Percentiles rank a stretch among this genome's conserved stretches.
phyloP scores from a whole-genome alignment of 2,329 filamentous ascomycete species.

The Talaromyces sp. region DNA sequence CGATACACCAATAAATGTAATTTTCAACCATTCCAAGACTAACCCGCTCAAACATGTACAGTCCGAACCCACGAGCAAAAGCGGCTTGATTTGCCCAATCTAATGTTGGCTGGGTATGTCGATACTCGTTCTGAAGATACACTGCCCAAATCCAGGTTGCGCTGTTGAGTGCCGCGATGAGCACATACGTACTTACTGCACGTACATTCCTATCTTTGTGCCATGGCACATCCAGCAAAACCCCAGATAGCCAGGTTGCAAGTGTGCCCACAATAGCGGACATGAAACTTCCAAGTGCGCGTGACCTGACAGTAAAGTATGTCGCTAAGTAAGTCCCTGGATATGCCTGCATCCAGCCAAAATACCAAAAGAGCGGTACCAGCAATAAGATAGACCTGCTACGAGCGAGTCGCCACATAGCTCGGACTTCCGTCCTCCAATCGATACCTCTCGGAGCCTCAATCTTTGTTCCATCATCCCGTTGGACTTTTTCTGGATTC shows the following conservation, averaged over 20 bases:
- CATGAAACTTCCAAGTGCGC: constrained; percentile 45
- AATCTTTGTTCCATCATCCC: constrained; percentile 37
- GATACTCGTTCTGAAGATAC: constrained; percentile 48
- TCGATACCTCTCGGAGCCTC: constrained; percentile 23
- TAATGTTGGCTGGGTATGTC: constrained; percentile 39
- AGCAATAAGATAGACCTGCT: constrained; percentile 49
- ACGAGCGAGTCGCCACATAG: constrained; percentile 40
- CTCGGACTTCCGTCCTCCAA: constrained; percentile 37
- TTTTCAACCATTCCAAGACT: constrained; percentile 44
- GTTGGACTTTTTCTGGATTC: constrained; percentile 46
- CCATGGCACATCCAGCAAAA: constrained; percentile 41
- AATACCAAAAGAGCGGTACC: constrained; percentile 43
- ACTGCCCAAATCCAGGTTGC: constrained; percentile 50
- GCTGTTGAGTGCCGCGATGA: constrained; percentile 44
- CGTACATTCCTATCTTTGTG: constrained; percentile 39
- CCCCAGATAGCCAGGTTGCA: constrained; percentile 30
- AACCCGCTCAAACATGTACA: constrained; percentile 44
- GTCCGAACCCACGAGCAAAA: constrained; percentile 44
- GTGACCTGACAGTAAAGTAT: constrained; percentile 52
- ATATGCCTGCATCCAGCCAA: constrained; percentile 54
- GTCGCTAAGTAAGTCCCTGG: constrained; percentile 52
- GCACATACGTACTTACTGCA: constrained; percentile 38
- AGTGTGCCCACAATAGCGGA: constrained; percentile 48
- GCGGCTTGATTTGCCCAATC: constrained; percentile 43
- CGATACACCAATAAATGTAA: constrained; percentile 50